phyloP scores from a whole-genome alignment of 192 early-diverging fungal species.

The Mycoemilia scoparia region DNA sequence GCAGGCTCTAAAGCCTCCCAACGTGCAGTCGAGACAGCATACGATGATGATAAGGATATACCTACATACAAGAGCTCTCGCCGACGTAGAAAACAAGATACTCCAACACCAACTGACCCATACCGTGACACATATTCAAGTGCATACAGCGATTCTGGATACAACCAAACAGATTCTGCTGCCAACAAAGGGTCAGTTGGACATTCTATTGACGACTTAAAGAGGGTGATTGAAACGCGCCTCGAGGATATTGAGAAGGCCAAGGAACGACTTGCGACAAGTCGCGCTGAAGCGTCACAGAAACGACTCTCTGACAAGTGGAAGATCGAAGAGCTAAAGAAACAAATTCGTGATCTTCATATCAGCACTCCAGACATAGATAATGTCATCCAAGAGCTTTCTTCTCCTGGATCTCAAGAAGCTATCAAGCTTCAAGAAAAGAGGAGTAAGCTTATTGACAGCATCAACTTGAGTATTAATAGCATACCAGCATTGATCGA shows the following conservation, averaged over 20 bases:
- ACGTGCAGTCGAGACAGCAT: not conserved
- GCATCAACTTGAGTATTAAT: conserved; percentile 8
- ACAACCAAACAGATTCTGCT: no score
- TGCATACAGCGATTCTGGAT: no score
- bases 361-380: conserved; percentile 3
- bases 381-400: not conserved
- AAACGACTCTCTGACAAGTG: conserved; percentile 17
- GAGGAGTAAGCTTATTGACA: conserved; percentile 8
- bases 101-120: conserved; percentile 1
- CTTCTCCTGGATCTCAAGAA: conserved; percentile 4
- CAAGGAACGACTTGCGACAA: conserved; percentile 5
- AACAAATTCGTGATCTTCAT: conserved; percentile 21
- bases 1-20: not conserved
- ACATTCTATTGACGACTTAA: conserved; percentile 18
- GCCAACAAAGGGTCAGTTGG: no score
- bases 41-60: conserved; percentile 5
- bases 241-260: conserved; percentile 4
- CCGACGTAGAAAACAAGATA: conserved; percentile 6
- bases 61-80: conserved; percentile 13
- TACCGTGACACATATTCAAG: conserved; percentile 1
- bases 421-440: conserved; percentile 8
- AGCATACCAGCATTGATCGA: conserved; percentile 9
- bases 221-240: conserved; percentile 10
- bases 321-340: conserved; percentile 24
- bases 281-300: conserved; percentile 15